These are phyloP conservation scores for Fusarium xyrophilum DNA, from an alignment of 2,329 filamentous ascomycete genomes.

Conservation along the genomic window DNA sequence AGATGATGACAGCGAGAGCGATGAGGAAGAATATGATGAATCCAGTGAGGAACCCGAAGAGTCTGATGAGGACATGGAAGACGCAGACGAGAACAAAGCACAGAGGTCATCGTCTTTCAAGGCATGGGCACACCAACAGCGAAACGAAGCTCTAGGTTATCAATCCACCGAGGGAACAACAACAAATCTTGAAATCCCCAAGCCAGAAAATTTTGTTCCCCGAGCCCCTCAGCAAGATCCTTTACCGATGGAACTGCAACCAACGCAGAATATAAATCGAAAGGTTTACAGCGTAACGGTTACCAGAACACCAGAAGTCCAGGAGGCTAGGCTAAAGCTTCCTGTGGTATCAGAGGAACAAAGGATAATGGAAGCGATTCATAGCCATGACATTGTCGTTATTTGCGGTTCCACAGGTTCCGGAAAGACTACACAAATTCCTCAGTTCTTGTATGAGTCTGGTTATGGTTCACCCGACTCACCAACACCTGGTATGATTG, in stretches of 20 bases:
- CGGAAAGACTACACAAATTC: slow-evolving; percentile 96
- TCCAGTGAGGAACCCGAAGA: slow-evolving; percentile 41
- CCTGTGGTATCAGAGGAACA: slow-evolving; percentile 96
- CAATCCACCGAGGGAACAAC: slow-evolving; percentile 54
- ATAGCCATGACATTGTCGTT: slow-evolving; percentile 88
- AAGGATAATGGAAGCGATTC: slow-evolving; percentile 96
- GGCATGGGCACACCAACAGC: slow-evolving; percentile 85
- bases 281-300: slow-evolving; percentile 81
- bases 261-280: slow-evolving; percentile 65
- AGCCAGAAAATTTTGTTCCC: slow-evolving; percentile 68
- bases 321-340: slow-evolving; percentile 77
- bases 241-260: slow-evolving; percentile 69
- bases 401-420: slow-evolving; percentile 95
- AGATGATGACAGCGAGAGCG: slow-evolving; percentile 37
- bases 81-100: slow-evolving; percentile 42
- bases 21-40: slow-evolving; percentile 38
- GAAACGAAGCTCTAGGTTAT: slow-evolving; percentile 82
- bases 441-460: slow-evolving; percentile 93
- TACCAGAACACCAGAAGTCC: slow-evolving; percentile 73
- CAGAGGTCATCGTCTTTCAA: slow-evolving; percentile 77
- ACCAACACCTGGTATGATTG: slow-evolving; percentile 89
- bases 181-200: slow-evolving; percentile 59
- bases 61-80: slow-evolving; percentile 44
- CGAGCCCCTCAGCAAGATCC: slow-evolving; percentile 74
- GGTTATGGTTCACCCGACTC: slow-evolving; percentile 83